Conservation (phyloP, 306 rosid species). For the Rosa persica region DNA sequence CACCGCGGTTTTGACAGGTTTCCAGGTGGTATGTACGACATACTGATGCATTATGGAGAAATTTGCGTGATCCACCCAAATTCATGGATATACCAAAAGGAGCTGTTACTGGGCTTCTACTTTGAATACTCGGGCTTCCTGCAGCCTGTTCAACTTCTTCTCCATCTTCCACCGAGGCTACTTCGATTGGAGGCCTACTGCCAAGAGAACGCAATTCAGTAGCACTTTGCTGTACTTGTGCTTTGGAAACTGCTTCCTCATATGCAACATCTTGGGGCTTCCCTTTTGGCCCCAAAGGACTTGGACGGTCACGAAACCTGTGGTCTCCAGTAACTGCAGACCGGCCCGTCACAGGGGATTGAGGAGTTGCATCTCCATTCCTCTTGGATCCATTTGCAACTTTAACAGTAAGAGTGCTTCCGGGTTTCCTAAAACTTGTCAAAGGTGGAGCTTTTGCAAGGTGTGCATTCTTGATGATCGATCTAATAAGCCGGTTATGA, state of each 20-base stretch:
- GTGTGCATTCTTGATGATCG: conserved; percentile 72
- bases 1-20: conserved; percentile 61
- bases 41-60: conserved; percentile 47
- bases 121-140: conserved; percentile 85
- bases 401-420: conserved; percentile 37
- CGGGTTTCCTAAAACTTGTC: conserved; percentile 33
- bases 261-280: conserved; percentile 52
- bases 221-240: conserved; percentile 57
- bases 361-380: conserved; percentile 50
- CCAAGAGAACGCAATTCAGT: conserved; percentile 84
- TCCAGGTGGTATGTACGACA: conserved; percentile 40
- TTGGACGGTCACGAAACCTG: conserved; percentile 51
- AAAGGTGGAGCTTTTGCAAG: conserved; percentile 70
- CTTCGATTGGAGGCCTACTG: conserved; percentile 84
- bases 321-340: conserved; percentile 44
- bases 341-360: conserved; percentile 50
- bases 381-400: conserved; percentile 45
- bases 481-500: conserved; percentile 71
- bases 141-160: conserved; percentile 95
- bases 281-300: conserved; percentile 57
- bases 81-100: conserved; percentile 78
- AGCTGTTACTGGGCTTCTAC: conserved; percentile 90
- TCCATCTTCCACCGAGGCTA: conserved; percentile 92
- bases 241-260: conserved; percentile 48
- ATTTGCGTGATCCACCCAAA: conserved; percentile 45